Base-by-base conservation (phyloP, 2,329 filamentous ascomycete genomes). In the Claviceps sp. region DNA sequence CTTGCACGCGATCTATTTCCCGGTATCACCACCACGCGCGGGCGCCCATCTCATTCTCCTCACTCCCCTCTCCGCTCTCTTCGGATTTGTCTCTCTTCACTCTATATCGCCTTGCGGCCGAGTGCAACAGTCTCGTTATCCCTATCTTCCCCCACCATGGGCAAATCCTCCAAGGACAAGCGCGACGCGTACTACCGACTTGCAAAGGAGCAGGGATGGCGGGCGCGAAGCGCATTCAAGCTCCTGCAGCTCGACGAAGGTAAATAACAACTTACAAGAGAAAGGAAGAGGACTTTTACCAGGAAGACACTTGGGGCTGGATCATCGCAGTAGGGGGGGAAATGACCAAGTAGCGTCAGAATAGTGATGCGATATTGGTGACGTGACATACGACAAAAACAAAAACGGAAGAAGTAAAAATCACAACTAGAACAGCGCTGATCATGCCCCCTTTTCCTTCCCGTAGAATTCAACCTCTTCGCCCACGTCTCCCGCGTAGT, bases 131-230 rank as follows among this genome's bases (percentile, higher is more conserved):
- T 34, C 30, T 34, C 30, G 30, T 34, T 10, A 11, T 3, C 30
- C 30, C 10, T 11, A 6, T 43, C 22, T 24, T 45, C 5, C 11
- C 42, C 17, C 8, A n/a, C 6, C 2, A 95, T 95, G 90, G 90
- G 90, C 1, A 97, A 97, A 68, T 95, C 93, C 1, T 97, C 91
- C 47, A 98, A 98, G 70, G 93, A 98, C 65, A 98, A 98, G 72
- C 87, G 93, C 50, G 93, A 98, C 68, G 90, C 90, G 46, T 98
- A 98, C 71, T 98, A 98, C 65, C 82, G 93, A 51, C 85, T 98
- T 8, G 93, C 93, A 17, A 98, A 98, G 71, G 93, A 98, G 69
- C 93, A 98, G 74, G 94, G 94, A 57, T 98, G 93, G 91, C 87
- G 93, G 39, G 93, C 93, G 30, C 81, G 93, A 53, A 95, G 89